Base-by-base conservation (phyloP, 2,329 filamentous ascomycete genomes). In the Penicillium sp. region DNA sequence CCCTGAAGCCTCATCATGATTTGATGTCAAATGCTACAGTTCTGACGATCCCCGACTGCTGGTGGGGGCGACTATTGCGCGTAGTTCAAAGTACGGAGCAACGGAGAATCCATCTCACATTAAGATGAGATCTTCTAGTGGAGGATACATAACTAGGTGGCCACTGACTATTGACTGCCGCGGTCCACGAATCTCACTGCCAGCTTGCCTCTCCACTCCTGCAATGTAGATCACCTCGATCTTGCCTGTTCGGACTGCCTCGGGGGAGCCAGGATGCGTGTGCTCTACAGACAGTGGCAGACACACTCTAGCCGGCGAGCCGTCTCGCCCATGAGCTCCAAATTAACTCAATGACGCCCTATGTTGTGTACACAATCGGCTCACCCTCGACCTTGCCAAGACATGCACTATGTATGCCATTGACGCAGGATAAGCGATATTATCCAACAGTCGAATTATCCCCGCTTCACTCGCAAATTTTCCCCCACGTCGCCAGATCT, bases 401-500 rank as follows among this genome's bases (percentile, higher is more conserved):
- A 8, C 6, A 38, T 25, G 12, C 33, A 29, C 7, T 19, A 16
- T 33, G 18, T 38, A 37, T 37, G n/a, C 33, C 28, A 33, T 36
- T 38, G n/a, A n/a, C n/a, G n/a, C n/a, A n/a, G n/a, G n/a, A n/a
- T 31, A 14, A 10, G 33, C 16, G 14, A 52, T 41, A n/a, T 38
- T 19, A 30, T 16, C 12, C 18, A 6, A 44, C 7, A 12, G 18
- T 39, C 27, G 11, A 29, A 16, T 27, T 25, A 16, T 39, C 34
- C 44, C 28, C 44, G 16, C 37, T 29, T 39, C 33, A 35, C 22
- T 40, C 37, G 9, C 41, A 19, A 19, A 5, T 18, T 43, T 22
- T 14, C 29, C 34, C 29, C 41, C 14, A 34, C 39, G 39, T 22
- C 33, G 18, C 12, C 14, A 34, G 1, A 30, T 13, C 13, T 28